Percentiles rank a stretch among this genome's conserved stretches.
phyloP scores from a whole-genome alignment of 257 asterid genomes.

The Cynanchum wilfordii region DNA sequence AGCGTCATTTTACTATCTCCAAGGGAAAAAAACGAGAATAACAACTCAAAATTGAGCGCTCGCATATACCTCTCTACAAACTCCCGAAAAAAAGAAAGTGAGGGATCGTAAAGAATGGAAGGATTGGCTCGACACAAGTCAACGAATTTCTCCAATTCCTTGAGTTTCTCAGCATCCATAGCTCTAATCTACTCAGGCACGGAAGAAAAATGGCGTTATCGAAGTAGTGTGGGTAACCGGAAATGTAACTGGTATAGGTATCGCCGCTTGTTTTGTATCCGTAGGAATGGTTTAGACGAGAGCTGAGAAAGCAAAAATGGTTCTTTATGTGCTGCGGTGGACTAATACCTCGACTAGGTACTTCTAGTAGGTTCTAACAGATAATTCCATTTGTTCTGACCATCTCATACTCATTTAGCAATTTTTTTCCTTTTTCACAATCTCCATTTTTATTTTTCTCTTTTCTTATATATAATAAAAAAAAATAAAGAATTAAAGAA shows the following conservation, averaged over 20 bases:
- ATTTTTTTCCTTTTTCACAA: background rate
- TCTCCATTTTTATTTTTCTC: too few relatives aligned
- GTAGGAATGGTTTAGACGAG: background rate
- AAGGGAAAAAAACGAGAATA: background rate
- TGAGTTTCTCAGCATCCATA: slow-evolving; percentile 32
- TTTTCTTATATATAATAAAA: too few relatives aligned
- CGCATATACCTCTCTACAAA: slow-evolving; percentile 63
- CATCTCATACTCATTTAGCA: background rate
- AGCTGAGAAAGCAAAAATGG: background rate
- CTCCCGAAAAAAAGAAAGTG: slow-evolving; percentile 68
- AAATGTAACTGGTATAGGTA: background rate
- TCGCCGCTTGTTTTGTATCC: background rate
- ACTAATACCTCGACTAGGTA: slow-evolving; percentile 8
- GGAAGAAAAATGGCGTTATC: background rate
- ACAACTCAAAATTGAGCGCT: background rate
- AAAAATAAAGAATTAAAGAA: too few relatives aligned
- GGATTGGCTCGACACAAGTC: slow-evolving; percentile 65
- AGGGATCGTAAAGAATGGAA: slow-evolving; percentile 62
- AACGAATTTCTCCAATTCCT: slow-evolving; percentile 56
- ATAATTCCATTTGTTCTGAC: background rate
- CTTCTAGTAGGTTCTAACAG: slow-evolving; percentile 26
- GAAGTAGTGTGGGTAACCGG: background rate
- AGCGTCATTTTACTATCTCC: background rate
- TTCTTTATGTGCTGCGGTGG: background rate
- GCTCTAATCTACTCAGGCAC: background rate